These are phyloP conservation scores for Ophiostoma tasmaniense DNA, from an alignment of 2,329 filamentous ascomycete species.

Conservation along the genomic window DNA sequence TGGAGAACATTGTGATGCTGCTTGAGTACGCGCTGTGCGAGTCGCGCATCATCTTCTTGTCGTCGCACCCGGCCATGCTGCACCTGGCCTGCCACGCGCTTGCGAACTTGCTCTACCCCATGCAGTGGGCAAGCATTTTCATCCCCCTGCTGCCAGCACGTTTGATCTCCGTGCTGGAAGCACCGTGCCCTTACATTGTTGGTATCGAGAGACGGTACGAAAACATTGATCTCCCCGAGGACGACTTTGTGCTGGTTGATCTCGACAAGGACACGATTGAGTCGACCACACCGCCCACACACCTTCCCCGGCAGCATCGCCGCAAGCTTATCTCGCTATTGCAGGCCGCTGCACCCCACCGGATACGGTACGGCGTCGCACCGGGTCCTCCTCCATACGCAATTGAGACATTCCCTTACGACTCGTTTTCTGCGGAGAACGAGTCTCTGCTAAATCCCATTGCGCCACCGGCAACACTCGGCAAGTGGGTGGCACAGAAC, in stretches of 20 bases:
- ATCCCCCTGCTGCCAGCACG: slow-evolving; percentile 85
- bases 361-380: slow-evolving; percentile 74
- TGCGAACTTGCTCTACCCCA: slow-evolving; percentile 73
- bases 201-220: slow-evolving; percentile 92
- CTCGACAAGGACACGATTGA: slow-evolving; percentile 87
- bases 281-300: slow-evolving; percentile 66
- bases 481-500: slow-evolving; percentile 81
- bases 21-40: slow-evolving; percentile 92
- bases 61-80: slow-evolving; percentile 92
- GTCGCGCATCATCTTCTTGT: slow-evolving; percentile 90
- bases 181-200: slow-evolving; percentile 93
- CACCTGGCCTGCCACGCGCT: slow-evolving; percentile 88
- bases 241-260: slow-evolving; percentile 93
- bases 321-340: slow-evolving; percentile 82
- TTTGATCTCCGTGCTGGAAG: slow-evolving; percentile 82
- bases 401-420: slow-evolving; percentile 83
- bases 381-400: slow-evolving; percentile 89
- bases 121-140: slow-evolving; percentile 90
- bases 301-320: slow-evolving; percentile 78
- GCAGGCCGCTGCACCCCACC: slow-evolving; percentile 83
- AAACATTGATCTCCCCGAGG: slow-evolving; percentile 75
- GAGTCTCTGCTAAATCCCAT: slow-evolving; percentile 67
- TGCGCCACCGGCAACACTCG: slow-evolving; percentile 61
- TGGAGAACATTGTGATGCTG: slow-evolving; percentile 84
- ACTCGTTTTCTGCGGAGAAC: slow-evolving; percentile 83